Conservation (phyloP, 2,329 filamentous ascomycete species). For the Byssothecium circinans region DNA sequence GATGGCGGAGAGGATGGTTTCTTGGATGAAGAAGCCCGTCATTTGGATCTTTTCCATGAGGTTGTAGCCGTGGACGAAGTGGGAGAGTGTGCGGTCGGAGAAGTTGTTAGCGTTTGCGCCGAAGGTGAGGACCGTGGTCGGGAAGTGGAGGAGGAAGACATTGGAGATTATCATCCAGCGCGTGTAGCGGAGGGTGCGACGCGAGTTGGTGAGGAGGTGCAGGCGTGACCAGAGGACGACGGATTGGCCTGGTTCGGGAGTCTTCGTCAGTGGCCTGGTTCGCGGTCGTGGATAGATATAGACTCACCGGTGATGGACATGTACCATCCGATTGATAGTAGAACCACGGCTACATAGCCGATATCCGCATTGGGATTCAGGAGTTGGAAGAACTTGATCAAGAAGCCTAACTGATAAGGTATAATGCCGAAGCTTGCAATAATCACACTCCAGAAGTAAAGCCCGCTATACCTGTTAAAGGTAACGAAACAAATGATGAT, state of each 20-base stretch:
- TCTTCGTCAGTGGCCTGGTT: conserved; percentile 10
- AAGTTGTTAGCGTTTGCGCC: conserved; percentile 50
- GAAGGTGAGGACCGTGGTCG: conserved; percentile 59
- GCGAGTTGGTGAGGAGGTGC: conserved; percentile 60
- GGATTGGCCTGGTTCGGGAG: conserved; percentile 51
- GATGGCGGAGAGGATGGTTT: conserved; percentile 45
- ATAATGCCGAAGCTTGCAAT: conserved; percentile 49
- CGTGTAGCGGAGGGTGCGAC: conserved; percentile 52
- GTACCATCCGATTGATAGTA: conserved; percentile 59
- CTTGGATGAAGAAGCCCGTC: conserved; percentile 48
- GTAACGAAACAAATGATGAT: conserved; percentile 51
- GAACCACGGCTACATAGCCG: conserved; percentile 46
- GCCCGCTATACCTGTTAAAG: conserved; percentile 51
- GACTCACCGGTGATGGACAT: conserved; percentile 56
- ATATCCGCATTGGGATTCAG: conserved; percentile 26
- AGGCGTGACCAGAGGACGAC: conserved; percentile 65
- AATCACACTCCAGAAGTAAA: conserved; percentile 56
- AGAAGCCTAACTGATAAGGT: conserved; percentile 52
- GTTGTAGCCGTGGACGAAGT: conserved; percentile 41
- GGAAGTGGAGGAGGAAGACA: conserved; percentile 55
- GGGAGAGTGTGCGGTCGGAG: conserved; percentile 18
- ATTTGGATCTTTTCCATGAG: conserved; percentile 52
- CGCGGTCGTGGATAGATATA: not conserved
- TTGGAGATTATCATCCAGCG: conserved; percentile 62
- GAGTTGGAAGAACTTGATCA: conserved; percentile 47